phyloP scores from a whole-genome alignment of 106 monocot genomes.

The Gastrodia elata region DNA sequence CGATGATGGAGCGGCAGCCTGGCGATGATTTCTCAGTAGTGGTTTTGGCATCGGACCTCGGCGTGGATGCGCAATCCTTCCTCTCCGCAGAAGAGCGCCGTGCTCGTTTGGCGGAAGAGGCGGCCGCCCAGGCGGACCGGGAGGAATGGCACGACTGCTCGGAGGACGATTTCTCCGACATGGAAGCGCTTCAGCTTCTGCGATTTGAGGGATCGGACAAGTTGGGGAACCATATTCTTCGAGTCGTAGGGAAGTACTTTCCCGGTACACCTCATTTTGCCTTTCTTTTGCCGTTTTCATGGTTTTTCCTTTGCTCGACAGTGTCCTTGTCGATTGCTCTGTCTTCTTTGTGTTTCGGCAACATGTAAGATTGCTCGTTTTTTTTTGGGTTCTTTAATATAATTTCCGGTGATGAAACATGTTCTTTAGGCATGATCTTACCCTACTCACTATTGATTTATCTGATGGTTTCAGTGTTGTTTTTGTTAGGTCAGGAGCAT shows the following conservation, averaged over 20 bases:
- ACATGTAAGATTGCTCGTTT: background rate
- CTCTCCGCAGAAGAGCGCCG: conserved; percentile 30
- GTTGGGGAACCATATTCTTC: conserved; percentile 60
- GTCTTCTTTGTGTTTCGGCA: background rate
- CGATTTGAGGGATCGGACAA: conserved; percentile 68
- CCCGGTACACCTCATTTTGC: conserved; percentile 44
- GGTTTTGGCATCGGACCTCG: conserved; percentile 79
- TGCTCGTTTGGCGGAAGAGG: conserved; percentile 1
- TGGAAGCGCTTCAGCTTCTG: conserved; percentile 61
- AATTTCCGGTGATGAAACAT: background rate
- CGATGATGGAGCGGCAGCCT: background rate
- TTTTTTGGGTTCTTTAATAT: too few relatives aligned
- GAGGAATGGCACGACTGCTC: conserved; percentile 86
- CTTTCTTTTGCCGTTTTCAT: background rate
- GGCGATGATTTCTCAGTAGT: conserved; percentile 79
- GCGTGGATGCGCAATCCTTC: conserved; percentile 59
- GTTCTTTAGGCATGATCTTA: background rate
- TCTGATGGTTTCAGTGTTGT: background rate
- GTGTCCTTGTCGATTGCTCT: background rate
- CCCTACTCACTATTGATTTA: background rate
- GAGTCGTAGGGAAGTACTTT: conserved; percentile 91
- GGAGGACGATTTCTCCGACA: conserved; percentile 80
- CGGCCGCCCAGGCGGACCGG: conserved; percentile 9
- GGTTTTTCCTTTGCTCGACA: background rate
- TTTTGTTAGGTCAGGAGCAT: background rate